Evolutionary conservation across 768 basidiomycete genomes (phyloP), one percentile per base, ranked within the genome.

Genomic region (Pleurotus giganteus): DNA sequence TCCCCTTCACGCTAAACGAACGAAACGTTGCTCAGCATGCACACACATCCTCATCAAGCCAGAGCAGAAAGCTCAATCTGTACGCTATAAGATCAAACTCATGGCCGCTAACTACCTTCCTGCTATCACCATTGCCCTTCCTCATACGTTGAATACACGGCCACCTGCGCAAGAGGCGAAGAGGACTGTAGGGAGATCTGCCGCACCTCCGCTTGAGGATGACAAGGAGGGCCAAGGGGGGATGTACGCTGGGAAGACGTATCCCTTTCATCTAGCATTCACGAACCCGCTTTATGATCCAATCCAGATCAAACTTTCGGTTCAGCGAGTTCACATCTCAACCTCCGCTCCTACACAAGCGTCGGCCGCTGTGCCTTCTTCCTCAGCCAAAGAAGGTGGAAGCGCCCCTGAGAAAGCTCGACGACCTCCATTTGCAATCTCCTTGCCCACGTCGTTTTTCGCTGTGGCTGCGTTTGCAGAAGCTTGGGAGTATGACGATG

Each of bases 401-500:
- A 70, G 62, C 29, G 70, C 69, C 4, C 67, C 65, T 15, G 84
- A 85, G 55, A 86, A 84, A 65, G 73, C 81, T 9, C 79, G 81
- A 11, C 79, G 86, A 4, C 84, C 86, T 39, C 86, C 89, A 2
- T 96, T 91, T 65, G 88, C 85, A 1, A 77, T 96, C 4, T 85
- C 87, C 8, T 73, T 98, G 2, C 95, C 93, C 0, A 85, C 84
- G 9, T 74, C 82, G 0, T 72, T 85, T 7, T 96, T 99, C 66
- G 75, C 89, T 4, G 83, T 98, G 44, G 86, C 89, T 12, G 91
- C 96, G 2, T 95, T 89, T 65, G 93, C 93, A 15, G 97, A 98
- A 66, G 93, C 92, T 29, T 98, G 96, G 96, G 94, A 98, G 68
- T 97, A 94, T 58, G 96, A 97, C 28, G 96, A 97, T 52, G 94